phyloP scores from a whole-genome alignment of 2,329 filamentous ascomycete genomes.

The Ceratocystis colombiana region DNA sequence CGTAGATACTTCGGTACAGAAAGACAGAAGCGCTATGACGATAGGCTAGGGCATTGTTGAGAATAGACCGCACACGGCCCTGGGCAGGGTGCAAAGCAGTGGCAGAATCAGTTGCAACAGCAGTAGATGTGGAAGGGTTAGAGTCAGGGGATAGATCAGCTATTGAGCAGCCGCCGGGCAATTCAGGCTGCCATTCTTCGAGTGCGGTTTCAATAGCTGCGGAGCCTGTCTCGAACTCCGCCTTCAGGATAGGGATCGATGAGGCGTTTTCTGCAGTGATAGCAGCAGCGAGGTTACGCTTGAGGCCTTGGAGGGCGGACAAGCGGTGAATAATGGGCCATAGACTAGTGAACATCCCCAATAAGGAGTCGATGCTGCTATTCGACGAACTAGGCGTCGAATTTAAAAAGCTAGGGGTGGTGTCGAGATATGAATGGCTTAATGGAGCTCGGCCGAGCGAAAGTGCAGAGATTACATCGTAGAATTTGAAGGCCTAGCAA shows the following conservation, averaged over 20 bases:
- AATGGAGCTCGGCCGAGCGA: slow-evolving; percentile 48
- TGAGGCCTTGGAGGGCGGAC: slow-evolving; percentile 45
- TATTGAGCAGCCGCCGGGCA: slow-evolving; percentile 36
- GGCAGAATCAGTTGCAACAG: not conserved
- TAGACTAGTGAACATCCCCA: slow-evolving; percentile 51
- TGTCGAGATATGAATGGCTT: slow-evolving; percentile 40
- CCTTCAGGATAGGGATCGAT: slow-evolving; percentile 40
- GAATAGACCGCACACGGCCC: slow-evolving; percentile 43
- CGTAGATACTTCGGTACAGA: slow-evolving; percentile 46
- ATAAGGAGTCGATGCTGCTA: slow-evolving; percentile 45
- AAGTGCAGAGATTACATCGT: slow-evolving; percentile 54
- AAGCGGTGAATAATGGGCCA: slow-evolving; percentile 55
- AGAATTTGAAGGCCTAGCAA: slow-evolving; percentile 51
- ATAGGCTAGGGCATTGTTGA: slow-evolving; percentile 52
- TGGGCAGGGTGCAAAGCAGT: slow-evolving; percentile 30
- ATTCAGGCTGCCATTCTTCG: slow-evolving; percentile 44
- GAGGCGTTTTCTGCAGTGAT: slow-evolving; percentile 35
- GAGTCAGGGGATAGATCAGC: slow-evolving; percentile 24
- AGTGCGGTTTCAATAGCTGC: slow-evolving; percentile 48
- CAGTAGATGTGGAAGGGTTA: not conserved
- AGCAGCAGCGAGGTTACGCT: slow-evolving; percentile 42
- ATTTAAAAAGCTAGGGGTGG: slow-evolving; percentile 39
- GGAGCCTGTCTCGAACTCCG: slow-evolving; percentile 43
- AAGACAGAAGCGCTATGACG: slow-evolving; percentile 50
- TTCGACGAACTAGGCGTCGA: slow-evolving; percentile 37